A percentile compares a stretch with the other conserved stretches of the same genome.
These are phyloP conservation scores for Corynespora cassiicola DNA, from an alignment of 2,329 filamentous ascomycete species.

Conservation along the genomic window DNA sequence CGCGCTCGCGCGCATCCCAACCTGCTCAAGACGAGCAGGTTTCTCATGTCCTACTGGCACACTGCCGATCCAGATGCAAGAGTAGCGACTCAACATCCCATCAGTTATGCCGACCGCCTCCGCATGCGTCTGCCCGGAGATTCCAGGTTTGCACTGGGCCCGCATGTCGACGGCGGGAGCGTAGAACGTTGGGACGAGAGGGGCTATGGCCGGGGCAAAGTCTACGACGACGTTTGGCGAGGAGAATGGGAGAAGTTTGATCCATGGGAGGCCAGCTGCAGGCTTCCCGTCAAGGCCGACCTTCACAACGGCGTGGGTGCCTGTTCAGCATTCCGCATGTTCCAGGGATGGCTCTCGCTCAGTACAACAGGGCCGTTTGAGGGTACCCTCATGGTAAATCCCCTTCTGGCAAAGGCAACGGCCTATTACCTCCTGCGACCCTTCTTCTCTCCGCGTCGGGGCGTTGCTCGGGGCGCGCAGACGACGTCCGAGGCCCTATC, in stretches of 20 bases:
- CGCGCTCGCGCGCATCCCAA: conserved; percentile 55
- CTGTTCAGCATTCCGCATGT: conserved; percentile 85
- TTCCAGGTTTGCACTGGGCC: conserved; percentile 60
- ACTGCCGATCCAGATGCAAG: conserved; percentile 49
- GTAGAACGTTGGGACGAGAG: conserved; percentile 62
- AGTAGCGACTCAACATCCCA: conserved; percentile 54
- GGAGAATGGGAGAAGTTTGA: conserved; percentile 84
- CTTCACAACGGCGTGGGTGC: conserved; percentile 82
- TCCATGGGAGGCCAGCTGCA: conserved; percentile 76
- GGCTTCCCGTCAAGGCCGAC: conserved; percentile 73
- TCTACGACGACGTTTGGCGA: conserved; percentile 75
- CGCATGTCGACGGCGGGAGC: conserved; percentile 61
- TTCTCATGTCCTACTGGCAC: conserved; percentile 59
- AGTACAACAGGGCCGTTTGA: conserved; percentile 74
- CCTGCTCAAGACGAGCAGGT: conserved; percentile 54
- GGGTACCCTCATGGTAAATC: conserved; percentile 84
- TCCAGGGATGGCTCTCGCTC: conserved; percentile 89
- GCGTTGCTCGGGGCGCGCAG: conserved; percentile 40
- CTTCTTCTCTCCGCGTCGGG: conserved; percentile 71
- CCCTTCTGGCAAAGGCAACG: conserved; percentile 75
- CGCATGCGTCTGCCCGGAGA: conserved; percentile 63
- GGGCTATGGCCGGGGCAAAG: conserved; percentile 66
- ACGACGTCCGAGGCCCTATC: conserved; percentile 36
- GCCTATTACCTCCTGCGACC: conserved; percentile 83
- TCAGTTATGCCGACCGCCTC: conserved; percentile 56